Percentiles rank a stretch among this genome's conserved stretches.
phyloP scores from a whole-genome alignment of 192 early-diverging fungal species.

The Gaertneriomyces semiglobifer region DNA sequence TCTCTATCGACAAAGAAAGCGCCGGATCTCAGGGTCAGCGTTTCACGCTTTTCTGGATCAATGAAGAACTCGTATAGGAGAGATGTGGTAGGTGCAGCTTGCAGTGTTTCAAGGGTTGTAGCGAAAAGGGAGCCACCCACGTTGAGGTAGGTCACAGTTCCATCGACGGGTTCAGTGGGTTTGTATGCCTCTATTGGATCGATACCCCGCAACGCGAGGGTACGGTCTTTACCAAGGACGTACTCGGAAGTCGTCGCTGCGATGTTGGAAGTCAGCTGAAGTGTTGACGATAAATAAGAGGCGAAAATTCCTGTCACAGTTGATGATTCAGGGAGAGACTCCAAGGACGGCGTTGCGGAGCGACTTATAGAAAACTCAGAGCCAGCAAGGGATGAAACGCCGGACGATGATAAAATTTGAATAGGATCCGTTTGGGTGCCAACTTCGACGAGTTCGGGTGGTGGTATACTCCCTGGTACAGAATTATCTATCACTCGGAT shows the following conservation, averaged over 20 bases:
- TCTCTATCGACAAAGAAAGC: slow-evolving; percentile 43
- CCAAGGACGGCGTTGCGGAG: not conserved
- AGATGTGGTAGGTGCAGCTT: slow-evolving; percentile 26
- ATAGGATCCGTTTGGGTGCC: slow-evolving; percentile 8
- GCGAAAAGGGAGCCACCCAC: slow-evolving; percentile 37
- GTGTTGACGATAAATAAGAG: slow-evolving; percentile 11
- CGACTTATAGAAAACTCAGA: not conserved
- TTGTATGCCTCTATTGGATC: slow-evolving; percentile 15
- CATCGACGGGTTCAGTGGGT: slow-evolving; percentile 7
- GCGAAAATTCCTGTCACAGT: slow-evolving; percentile 1
- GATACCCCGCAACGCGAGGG: slow-evolving; percentile 10
- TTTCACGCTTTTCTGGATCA: slow-evolving; percentile 20
- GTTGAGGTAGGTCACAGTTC: slow-evolving; percentile 22
- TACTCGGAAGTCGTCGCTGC: slow-evolving; percentile 12
- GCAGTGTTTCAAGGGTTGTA: slow-evolving; percentile 38
- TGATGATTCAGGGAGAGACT: not conserved
- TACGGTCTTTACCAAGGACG: slow-evolving; percentile 25
- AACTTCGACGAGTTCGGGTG: slow-evolving; percentile 1
- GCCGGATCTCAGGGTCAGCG: slow-evolving; percentile 34
- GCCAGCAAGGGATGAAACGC: not conserved
- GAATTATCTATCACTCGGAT: slow-evolving; percentile 1
- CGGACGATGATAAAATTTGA: not conserved
- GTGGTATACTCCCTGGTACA: slow-evolving; percentile 9
- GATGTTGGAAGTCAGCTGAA: slow-evolving; percentile 16
- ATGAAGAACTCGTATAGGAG: slow-evolving; percentile 23